Base-by-base conservation (phyloP, 768 basidiomycete species). In the Pulveroboletus sp. region DNA sequence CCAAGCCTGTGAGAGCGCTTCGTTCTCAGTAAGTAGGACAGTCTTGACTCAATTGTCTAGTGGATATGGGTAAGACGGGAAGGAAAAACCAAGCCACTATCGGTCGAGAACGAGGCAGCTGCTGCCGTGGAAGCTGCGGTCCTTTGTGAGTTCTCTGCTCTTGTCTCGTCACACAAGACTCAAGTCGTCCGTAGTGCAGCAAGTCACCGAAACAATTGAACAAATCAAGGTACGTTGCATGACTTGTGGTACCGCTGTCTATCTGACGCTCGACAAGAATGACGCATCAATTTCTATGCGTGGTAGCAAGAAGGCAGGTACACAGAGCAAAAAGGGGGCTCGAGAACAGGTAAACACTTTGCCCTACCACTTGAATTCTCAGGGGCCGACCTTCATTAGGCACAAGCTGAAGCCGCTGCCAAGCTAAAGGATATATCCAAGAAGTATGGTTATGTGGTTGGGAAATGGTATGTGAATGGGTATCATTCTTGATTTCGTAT, bases 241-340 rank as follows among this genome's bases (percentile, higher is more conserved):
- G 8, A 26, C 15, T 21, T 36, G 3, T 21, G 18, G 21, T 10
- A 14, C 14, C 4, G 3, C 36, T 42, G 42, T n/a, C 17, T 13
- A 50, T 44, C 37, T 54, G 21, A 63, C 3, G 27, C 26, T 40
- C 13, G n/a, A 6, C 5, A 28, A 88, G 84, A 80, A 83, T 45
- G 83, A 88, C 49, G 64, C 68, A 4, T 74, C 81, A 0, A 88
- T 89, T 30, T 86, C 87, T 6, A 48, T 75, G 5, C 81, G 84
- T 6, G 75, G 81, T 6, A 88, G 71, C 60, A 89, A 87, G 68
- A 88, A 86, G 64, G 80, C 81, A 18, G 85, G 85, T 6, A 73
- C 74, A 0, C 83, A 77, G 67, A 84, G 84, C 57, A 89, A 89
- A 66, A 89, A 86, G 62, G 84, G 89, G 64, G 65, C 84, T 7